Percentiles rank a stretch among this genome's conserved stretches.
Conservation (phyloP, 371 early-diverging fungal species). For the Dinochytrium kinnereticum region DNA sequence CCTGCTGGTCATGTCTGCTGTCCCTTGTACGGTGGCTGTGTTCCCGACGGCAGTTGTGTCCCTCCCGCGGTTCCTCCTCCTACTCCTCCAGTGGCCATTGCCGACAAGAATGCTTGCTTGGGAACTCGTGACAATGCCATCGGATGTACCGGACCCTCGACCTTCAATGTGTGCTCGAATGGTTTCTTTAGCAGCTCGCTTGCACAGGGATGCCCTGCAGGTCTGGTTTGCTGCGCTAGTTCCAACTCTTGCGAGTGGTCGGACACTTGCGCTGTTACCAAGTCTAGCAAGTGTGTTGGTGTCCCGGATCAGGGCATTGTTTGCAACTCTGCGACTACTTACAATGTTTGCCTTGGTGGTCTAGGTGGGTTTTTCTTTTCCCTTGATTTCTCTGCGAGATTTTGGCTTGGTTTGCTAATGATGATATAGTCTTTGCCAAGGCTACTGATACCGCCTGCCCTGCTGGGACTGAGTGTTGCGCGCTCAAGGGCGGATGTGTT, state of each 20-base stretch:
- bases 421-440: not conserved
- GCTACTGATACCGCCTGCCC: constrained; percentile 17
- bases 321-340: constrained; percentile 17
- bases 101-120: constrained; percentile 3
- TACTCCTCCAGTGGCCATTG: not conserved
- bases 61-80: not conserved
- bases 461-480: constrained; percentile 6
- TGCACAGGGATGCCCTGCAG: constrained; percentile 4
- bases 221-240: constrained; percentile 16
- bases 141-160: not conserved
- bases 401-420: not conserved
- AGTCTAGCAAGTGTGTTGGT: constrained; percentile 1
- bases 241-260: not conserved
- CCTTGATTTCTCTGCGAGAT: too few species aligned
- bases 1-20: not conserved
- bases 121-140: not conserved
- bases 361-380: not conserved
- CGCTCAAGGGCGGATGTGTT: not conserved
- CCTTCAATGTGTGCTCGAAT: constrained; percentile 3
- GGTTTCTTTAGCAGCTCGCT: not conserved
- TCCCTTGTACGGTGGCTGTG: not conserved
- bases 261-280: not conserved
- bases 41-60: not conserved
- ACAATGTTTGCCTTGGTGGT: constrained; percentile 16
- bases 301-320: not conserved